Base-by-base conservation (phyloP, 192 early-diverging fungal genomes). In the Coemansia sp. region DNA sequence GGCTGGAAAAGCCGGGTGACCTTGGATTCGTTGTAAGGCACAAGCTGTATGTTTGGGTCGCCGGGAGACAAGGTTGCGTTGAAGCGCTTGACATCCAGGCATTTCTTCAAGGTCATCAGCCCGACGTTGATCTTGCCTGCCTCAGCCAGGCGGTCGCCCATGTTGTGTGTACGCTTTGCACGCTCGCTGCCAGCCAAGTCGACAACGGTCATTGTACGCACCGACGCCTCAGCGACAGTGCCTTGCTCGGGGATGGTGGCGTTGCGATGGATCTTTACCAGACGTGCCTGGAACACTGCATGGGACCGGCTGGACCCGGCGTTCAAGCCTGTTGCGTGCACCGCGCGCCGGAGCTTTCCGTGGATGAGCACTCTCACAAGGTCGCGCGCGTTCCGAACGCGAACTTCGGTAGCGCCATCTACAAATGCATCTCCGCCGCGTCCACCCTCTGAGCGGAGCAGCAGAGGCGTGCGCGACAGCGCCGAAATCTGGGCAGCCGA, bases 101-200 rank as follows among this genome's bases (percentile, higher is more conserved):
- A 87, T 55, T 88, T 86, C 13, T 86, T 80, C 2, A 89, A 64
- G 4, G 82, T 81, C 81, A 87, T 82, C 43, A 87, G 60, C 32
- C 82, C 80, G 28, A 78, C 84, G 67, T 88, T 87, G 58, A 83
- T 85, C 36, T 83, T 81, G 26, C 81, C 81, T 0, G 81, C 78
- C 57, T 87, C 87, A 14, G 78, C 75, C 32, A 81, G 53, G 22
- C 81, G 64, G 34, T 82, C 80, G n/a, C 82, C 80, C 0, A 65
- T 61, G 38, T 58, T 78, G 3, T 60, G 51, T 9, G 82, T 84
- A 30, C 72, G 77, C 24, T 74, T 71, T 15, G 78, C 67, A 13
- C 85, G 78, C 64, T 89, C 87, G 29, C 80, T 83, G 25, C 84
- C 85, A 2, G 87, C 85, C 52, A 89, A 46, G 52, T 89, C 87